A percentile compares a stretch with the other conserved stretches of the same genome.
phyloP scores from a whole-genome alignment of 306 rosid species.

The Crotalaria pallida region DNA sequence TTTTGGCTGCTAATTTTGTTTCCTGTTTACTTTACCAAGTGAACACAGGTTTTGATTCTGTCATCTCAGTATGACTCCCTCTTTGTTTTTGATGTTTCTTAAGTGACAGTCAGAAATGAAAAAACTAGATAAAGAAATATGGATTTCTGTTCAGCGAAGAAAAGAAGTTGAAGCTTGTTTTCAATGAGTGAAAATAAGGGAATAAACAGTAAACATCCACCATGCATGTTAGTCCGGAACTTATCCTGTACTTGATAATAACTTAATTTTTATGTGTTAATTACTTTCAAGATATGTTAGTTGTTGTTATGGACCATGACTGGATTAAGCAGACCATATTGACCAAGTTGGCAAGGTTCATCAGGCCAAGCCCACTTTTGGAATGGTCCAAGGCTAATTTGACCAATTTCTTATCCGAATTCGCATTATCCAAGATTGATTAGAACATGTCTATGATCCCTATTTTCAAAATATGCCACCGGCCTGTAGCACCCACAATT shows the following conservation, averaged over 20 bases:
- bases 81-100: background rate
- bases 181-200: background rate
- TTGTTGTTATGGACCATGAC: too few relatives aligned
- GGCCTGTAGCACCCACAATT: too few relatives aligned
- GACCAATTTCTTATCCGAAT: too few relatives aligned
- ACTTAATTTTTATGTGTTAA: background rate
- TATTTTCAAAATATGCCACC: too few relatives aligned
- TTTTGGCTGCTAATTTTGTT: background rate
- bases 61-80: constrained; percentile 4
- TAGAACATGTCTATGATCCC: too few relatives aligned
- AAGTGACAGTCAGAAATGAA: background rate
- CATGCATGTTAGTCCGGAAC: background rate
- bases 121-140: background rate
- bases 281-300: background rate
- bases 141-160: too few relatives aligned
- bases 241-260: background rate
- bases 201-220: background rate
- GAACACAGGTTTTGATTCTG: constrained; percentile 5
- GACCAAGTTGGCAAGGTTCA: too few relatives aligned
- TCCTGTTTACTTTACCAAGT: background rate
- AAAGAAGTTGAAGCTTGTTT: background rate
- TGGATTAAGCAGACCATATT: too few relatives aligned
- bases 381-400: too few relatives aligned
- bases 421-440: too few relatives aligned
- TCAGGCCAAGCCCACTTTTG: too few relatives aligned